These are phyloP conservation scores for Agaricus subrufescens DNA, from an alignment of 768 basidiomycete species.

Conservation along the genomic window DNA sequence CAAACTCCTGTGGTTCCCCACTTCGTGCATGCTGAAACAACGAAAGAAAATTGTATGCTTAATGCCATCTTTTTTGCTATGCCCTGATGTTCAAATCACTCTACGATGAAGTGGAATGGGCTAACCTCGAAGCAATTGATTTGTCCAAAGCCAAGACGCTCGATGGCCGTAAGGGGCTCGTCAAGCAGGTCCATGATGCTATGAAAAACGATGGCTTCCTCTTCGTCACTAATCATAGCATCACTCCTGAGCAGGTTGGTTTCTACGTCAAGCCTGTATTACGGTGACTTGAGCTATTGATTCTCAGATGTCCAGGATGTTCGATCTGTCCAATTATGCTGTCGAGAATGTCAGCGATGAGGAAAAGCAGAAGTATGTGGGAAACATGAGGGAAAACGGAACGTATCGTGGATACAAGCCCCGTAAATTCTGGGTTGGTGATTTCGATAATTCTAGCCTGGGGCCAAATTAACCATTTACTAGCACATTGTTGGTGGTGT, in stretches of 20 bases:
- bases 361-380: constrained; percentile 37
- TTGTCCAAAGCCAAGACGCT: constrained; percentile 32
- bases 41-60: constrained; percentile 7
- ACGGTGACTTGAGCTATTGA: no score
- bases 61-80: not conserved
- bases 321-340: constrained; percentile 42
- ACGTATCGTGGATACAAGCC: constrained; percentile 52
- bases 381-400: constrained; percentile 36
- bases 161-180: constrained; percentile 31
- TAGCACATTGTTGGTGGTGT: constrained; percentile 38
- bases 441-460: not conserved
- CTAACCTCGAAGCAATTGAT: constrained; percentile 45
- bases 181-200: constrained; percentile 34
- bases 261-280: not conserved
- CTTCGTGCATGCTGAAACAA: constrained; percentile 6
- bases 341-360: constrained; percentile 34
- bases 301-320: constrained; percentile 28
- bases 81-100: not conserved
- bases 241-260: constrained; percentile 33
- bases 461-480: not conserved
- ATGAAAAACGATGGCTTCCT: constrained; percentile 39
- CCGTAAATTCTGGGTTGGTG: constrained; percentile 41
- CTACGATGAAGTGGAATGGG: constrained; percentile 22
- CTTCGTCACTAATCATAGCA: constrained; percentile 46
- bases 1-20: constrained; percentile 3